Evolutionary conservation across 2,329 filamentous ascomycete species (phyloP).

Genomic region (Rhynchosporium agropyri): DNA sequence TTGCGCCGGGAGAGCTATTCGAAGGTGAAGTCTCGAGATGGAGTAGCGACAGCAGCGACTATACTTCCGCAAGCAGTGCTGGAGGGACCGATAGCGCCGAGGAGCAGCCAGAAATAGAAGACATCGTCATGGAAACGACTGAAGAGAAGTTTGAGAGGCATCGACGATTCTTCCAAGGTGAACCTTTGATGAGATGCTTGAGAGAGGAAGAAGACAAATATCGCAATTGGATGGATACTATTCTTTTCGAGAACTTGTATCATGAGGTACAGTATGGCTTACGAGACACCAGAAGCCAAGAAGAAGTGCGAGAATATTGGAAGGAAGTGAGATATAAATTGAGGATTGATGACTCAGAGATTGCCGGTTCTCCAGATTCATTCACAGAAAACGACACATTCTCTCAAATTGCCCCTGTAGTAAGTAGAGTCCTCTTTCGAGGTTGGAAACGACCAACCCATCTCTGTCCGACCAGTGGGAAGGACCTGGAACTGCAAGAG

Average conservation of each 20-base stretch:
- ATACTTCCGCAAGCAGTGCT: not conserved
- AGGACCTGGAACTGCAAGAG: conserved; percentile 9
- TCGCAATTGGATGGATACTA: not conserved
- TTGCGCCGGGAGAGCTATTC: not conserved
- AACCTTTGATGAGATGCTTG: conserved; percentile 28
- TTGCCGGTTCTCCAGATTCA: not conserved
- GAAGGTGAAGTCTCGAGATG: not conserved
- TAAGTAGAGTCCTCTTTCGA: not conserved
- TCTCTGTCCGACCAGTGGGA: not conserved
- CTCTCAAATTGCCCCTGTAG: not conserved
- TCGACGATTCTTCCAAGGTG: conserved; percentile 27
- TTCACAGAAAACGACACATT: not conserved
- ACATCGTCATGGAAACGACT: conserved; percentile 12
- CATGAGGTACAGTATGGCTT: conserved; percentile 25
- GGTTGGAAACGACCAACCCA: not conserved
- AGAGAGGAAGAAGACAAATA: conserved; percentile 23
- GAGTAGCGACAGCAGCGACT: conserved; percentile 13
- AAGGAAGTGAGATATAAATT: conserved; percentile 13
- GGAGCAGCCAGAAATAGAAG: not conserved
- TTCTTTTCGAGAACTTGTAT: conserved; percentile 22
- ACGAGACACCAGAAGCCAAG: conserved; percentile 6
- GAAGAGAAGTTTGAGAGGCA: conserved; percentile 28
- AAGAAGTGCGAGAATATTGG: conserved; percentile 12
- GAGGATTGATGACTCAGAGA: conserved; percentile 12
- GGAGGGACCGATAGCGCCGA: not conserved